A percentile compares a stretch with the other conserved stretches of the same genome.
Conservation (phyloP, 306 rosid species). For the Carpinus viminea region DNA sequence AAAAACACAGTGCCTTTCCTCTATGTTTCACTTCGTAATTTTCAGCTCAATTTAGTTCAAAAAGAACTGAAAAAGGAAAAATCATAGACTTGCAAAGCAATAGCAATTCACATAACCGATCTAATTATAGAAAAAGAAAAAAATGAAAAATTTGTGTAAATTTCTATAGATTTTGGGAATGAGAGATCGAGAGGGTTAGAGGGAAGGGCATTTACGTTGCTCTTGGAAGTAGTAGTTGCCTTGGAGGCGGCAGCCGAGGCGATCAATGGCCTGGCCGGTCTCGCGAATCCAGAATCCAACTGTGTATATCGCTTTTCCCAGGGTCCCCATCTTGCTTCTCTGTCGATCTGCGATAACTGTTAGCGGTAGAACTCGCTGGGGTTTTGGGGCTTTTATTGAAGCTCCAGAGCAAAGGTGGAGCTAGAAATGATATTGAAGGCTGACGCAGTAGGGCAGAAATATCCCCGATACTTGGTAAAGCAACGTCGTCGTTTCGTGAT, state of each 20-base stretch:
- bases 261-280: slow-evolving; percentile 88
- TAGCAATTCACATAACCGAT: background rate
- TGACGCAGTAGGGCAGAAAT: slow-evolving; percentile 21
- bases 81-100: background rate
- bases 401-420: slow-evolving; percentile 12
- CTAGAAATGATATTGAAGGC: background rate
- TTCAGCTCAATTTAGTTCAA: background rate
- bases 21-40: background rate
- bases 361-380: slow-evolving; percentile 4
- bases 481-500: slow-evolving; percentile 16
- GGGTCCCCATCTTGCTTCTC: slow-evolving; percentile 60
- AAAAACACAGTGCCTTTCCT: background rate
- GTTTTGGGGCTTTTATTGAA: slow-evolving; percentile 17
- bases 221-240: slow-evolving; percentile 74
- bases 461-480: slow-evolving; percentile 27
- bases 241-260: slow-evolving; percentile 78
- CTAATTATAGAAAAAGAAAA: background rate
- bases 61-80: background rate
- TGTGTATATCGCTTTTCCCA: slow-evolving; percentile 73
- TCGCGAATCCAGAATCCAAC: slow-evolving; percentile 84
- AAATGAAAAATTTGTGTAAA: background rate
- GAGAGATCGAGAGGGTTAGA: slow-evolving; percentile 17
- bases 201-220: slow-evolving; percentile 48
- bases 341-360: background rate
- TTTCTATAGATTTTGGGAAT: background rate